Base-by-base conservation (phyloP, 23 red algal species). In the Gracilaria caudata region DNA sequence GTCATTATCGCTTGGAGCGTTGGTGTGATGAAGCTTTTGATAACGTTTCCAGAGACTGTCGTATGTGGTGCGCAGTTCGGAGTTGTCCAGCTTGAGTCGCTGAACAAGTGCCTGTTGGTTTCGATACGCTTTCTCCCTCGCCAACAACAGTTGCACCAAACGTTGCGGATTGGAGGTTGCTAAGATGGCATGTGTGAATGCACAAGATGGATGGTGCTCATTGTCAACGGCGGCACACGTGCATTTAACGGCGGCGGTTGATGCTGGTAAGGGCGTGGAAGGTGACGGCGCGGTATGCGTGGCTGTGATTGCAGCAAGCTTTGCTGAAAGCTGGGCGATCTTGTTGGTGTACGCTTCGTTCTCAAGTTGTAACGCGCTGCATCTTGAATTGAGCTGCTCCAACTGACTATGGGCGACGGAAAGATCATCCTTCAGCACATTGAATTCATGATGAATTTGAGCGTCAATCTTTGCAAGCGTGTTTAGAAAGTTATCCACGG, bases 381-480 rank as follows among this genome's bases (percentile, higher is more conserved):
- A 68, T 38, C 49, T 36, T 13, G 68, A 41, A 40, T 68, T 64
- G 30, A 47, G 73, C 23, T 61, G 53, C 26, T 45, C 21, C 28
- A 89, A 20, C 17, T 39, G 51, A 29, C n/a, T 16, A 28, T 75
- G 68, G 12, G 85, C 33, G 30, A 51, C 47, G 47, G 51, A 43
- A 20, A 89, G 72, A 29, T 89, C 85, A 38, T 26, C 20, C 61
- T 79, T 78, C 9, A 89, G 12, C 35, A 54, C 33, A 20, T 89
- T 79, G 73, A 89, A 89, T 46, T 89, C 71, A 13, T 61, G 37
- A 44, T 89, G 63, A 57, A 89, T 89, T 63, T 89, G 85, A 45
- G 47, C 25, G 28, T 89, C 85, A n/a, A 89, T 75, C 51, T 66
- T 68, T n/a, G 73, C 71, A 3, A 89, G 74, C 1, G 68, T 89